Evolutionary conservation across 1,139 yeast species (phyloP), one percentile per base, ranked within the genome.

Genomic region (Taphrina sp.): DNA sequence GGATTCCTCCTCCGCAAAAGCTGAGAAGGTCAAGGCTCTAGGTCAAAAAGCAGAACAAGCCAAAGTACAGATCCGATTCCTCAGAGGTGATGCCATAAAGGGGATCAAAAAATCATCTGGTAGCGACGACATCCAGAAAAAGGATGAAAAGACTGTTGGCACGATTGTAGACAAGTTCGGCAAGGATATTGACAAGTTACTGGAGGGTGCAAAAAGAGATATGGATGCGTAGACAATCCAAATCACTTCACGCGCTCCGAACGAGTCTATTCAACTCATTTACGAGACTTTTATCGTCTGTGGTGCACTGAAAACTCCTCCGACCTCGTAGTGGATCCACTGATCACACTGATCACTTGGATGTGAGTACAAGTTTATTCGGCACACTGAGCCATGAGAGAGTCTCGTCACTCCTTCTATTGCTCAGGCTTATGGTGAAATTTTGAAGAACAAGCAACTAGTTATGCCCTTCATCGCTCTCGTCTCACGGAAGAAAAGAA

Each of bases 21-120:
- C 10, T 7, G 37, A 42, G 24, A 22, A 29, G 26, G 47, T 29
- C 7, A 16, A 17, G n/a, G 8, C 7, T 3, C 10, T 49, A 14
- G 39, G 37, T 2, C 31, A 26, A 20, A 47, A 47, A 37, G 37
- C 12, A 7, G 36, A 35, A 8, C 26, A 17, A 10, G 20, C 44
- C 43, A 36, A 28, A 16, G 28, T 10, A 4, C 17, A 12, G 35
- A 28, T 47, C 4, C 43, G 52, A 17, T 33, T 28, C 16, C 20
- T 38, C 2, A 37, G 52, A 10, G 44, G 44, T 12, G 44, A 49
- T 31, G 29, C 37, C 14, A 19, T 49, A n/a, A 28, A 38, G 19
- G 39, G 39, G 36, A 31, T 49, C 17, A 29, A 31, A 16, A 42
- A 31, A n/a, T 12, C 16, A 3, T 8, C 14, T 3, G 44, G 17